Base-by-base conservation (phyloP, 2,329 filamentous ascomycete genomes). In the Penicillium freii region DNA sequence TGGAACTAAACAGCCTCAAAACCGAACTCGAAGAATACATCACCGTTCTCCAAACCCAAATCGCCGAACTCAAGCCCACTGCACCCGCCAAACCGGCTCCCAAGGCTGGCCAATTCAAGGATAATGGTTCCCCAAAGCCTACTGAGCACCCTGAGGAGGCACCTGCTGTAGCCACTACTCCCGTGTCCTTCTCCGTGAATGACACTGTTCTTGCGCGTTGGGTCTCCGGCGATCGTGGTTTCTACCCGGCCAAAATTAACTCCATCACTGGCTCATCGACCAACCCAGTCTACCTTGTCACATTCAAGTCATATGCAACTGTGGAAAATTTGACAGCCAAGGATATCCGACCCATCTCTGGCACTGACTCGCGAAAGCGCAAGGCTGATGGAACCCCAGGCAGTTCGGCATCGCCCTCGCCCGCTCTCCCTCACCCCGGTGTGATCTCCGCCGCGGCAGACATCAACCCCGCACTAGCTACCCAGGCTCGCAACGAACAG, bases 261-360 rank as follows among this genome's bases (percentile, higher is more conserved):
- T 92, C 90, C 51, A 92, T 97, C 67, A 97, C 93, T 23, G 94
- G 94, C 57, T 96, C 92, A 9, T 87, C 88, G n/a, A 89, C 87
- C 43, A 90, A 91, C 51, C 93, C 92, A 36, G 90, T 97, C 62
- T 99, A 97, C 74, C 89, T 91, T 47, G 92, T 99, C 74, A 94
- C 90, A 66, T 99, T 97, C 81, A 93, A 95, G 77, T 90, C 86
- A 69, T 97, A 97, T 77, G 73, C 73, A 49, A 91, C 84, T 23
- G 91, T 88, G 45, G 92, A 96, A 75, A 94, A 90, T 34, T 77
- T 96, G 59, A 85, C 87, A 59, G 86, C 89, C 60, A 88, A 89
- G 74, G 92, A 97, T 69, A 90, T 97, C 63, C 87, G 90, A 68
- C 90, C 92, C 50, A 78, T 94, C 36, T 84, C 85, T 50, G 73